A percentile compares a stretch with the other conserved stretches of the same genome.
Evolutionary conservation across 1,284 basidiomycete genomes (phyloP).

Genomic region (Albatrellus sp.): DNA sequence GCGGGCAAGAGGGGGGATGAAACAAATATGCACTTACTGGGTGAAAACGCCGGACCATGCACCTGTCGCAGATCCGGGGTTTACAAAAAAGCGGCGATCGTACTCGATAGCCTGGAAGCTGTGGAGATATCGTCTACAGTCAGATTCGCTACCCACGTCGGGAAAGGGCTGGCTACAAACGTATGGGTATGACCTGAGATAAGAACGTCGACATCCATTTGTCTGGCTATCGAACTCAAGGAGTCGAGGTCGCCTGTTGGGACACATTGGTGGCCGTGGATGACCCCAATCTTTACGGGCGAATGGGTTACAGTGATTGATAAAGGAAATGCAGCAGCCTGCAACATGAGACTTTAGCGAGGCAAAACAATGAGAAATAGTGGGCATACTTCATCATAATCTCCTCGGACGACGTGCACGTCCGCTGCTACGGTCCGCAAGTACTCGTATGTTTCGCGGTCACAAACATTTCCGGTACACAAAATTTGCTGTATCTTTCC

Average conservation of each 20-base stretch:
- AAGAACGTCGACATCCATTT: slow-evolving; percentile 96
- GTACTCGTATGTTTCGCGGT: slow-evolving; percentile 95
- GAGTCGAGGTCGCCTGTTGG: slow-evolving; percentile 89
- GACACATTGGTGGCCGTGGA: slow-evolving; percentile 92
- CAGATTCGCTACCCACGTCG: not conserved
- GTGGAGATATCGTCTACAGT: slow-evolving; percentile 3
- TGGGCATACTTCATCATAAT: slow-evolving; percentile 83
- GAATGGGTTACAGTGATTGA: slow-evolving; percentile 76
- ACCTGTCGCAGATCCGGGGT: slow-evolving; percentile 91
- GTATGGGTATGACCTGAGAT: slow-evolving; percentile 90
- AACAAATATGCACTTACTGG: slow-evolving; percentile 32
- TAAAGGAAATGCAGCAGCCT: slow-evolving; percentile 58
- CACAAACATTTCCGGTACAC: slow-evolving; percentile 96
- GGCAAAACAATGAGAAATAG: not conserved
- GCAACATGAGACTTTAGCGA: not conserved
- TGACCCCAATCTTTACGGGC: slow-evolving; percentile 85
- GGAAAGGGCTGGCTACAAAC: slow-evolving; percentile 32
- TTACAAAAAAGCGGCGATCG: slow-evolving; percentile 88
- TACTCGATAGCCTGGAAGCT: slow-evolving; percentile 93
- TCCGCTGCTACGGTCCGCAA: slow-evolving; percentile 95
- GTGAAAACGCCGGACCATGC: slow-evolving; percentile 79
- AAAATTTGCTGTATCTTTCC: slow-evolving; percentile 98
- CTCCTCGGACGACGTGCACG: slow-evolving; percentile 85
- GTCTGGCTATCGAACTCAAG: slow-evolving; percentile 76
- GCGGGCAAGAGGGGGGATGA: not conserved